phyloP scores from a whole-genome alignment of 306 rosid species.

The Quercus alba region DNA sequence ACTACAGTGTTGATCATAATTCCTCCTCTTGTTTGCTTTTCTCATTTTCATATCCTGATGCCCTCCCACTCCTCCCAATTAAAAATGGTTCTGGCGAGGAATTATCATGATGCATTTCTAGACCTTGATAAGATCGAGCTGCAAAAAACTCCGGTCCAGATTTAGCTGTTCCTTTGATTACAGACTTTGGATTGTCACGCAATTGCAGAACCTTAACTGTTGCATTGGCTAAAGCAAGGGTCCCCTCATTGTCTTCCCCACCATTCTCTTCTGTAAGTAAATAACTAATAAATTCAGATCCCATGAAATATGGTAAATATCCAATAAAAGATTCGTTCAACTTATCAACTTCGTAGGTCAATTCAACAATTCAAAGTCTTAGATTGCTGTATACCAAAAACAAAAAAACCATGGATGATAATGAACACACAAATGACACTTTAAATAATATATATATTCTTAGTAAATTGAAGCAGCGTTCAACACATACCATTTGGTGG shows the following conservation, averaged over 20 bases:
- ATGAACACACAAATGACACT: background rate
- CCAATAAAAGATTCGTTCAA: background rate
- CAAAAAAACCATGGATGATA: background rate
- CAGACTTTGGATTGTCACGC: conserved; percentile 43
- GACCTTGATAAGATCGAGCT: conserved; percentile 72
- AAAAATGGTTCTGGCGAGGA: conserved; percentile 54
- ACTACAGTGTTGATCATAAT: background rate
- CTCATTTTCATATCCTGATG: conserved; percentile 62
- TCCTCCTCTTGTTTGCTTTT: conserved; percentile 18
- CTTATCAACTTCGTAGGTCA: background rate
- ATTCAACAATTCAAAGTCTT: background rate
- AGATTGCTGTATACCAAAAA: background rate
- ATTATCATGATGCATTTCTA: conserved; percentile 45
- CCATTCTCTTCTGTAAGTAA: conserved; percentile 37
- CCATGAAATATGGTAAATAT: background rate
- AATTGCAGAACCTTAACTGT: conserved; percentile 74
- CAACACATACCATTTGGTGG: background rate
- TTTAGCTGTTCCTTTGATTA: conserved; percentile 49
- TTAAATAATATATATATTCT: no score
- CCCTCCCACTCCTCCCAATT: conserved; percentile 68
- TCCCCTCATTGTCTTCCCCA: conserved; percentile 46
- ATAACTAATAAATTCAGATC: background rate
- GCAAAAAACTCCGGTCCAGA: conserved; percentile 82
- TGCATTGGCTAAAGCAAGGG: conserved; percentile 55
- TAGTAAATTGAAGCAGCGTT: background rate